phyloP scores from a whole-genome alignment of 495 filamentous ascomycete species.

The Neurospora intermedia region DNA sequence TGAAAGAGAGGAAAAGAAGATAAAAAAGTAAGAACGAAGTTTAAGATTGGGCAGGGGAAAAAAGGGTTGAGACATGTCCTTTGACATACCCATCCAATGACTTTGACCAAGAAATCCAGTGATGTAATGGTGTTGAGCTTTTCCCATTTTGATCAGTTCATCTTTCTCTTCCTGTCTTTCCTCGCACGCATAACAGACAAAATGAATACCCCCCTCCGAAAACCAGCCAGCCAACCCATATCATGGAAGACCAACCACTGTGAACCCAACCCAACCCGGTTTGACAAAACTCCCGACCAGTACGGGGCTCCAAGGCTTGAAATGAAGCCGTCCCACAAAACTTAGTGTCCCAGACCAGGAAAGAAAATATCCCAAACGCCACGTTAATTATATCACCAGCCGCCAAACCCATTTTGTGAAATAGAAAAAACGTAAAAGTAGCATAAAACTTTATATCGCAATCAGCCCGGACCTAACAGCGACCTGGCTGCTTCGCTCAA shows the following conservation, averaged over 20 bases:
- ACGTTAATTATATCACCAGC: constrained; percentile 2
- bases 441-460: background rate
- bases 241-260: background rate
- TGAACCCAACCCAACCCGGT: background rate
- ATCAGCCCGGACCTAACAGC: background rate
- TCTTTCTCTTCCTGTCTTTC: background rate
- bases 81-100: background rate
- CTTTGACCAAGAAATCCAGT: background rate
- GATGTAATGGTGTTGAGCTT: background rate
- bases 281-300: background rate
- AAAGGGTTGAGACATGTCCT: background rate
- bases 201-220: background rate
- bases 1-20: background rate
- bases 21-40: background rate
- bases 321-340: background rate
- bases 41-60: background rate
- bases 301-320: background rate
- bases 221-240: background rate
- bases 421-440: constrained; percentile 2
- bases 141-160: background rate
- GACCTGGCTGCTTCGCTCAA: background rate
- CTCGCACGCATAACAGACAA: background rate
- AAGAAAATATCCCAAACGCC: constrained; percentile 1
- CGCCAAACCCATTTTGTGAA: constrained; percentile 3
- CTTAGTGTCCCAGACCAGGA: background rate